Conservation (phyloP, 768 basidiomycete species). For the Agrocybe praecox region DNA sequence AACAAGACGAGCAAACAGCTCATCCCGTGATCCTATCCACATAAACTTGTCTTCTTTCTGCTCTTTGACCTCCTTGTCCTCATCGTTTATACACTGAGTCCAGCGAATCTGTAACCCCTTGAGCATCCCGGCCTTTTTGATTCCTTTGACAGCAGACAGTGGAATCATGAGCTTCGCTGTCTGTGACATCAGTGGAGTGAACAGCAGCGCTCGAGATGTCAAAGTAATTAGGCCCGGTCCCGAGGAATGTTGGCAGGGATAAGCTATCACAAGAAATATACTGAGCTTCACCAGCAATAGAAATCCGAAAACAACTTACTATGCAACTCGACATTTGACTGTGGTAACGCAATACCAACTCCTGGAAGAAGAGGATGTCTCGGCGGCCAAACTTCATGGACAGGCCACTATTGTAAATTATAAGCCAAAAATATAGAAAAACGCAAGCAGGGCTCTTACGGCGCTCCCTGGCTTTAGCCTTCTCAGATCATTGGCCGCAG, state of each 20-base stretch:
- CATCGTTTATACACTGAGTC: conserved; percentile 29
- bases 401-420: conserved; percentile 12
- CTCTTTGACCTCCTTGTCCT: conserved; percentile 28
- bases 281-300: neutral
- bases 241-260: conserved; percentile 58
- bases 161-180: conserved; percentile 48
- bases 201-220: conserved; percentile 48
- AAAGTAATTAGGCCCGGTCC: conserved; percentile 63
- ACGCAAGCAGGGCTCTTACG: conserved; percentile 25
- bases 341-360: conserved; percentile 21
- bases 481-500: conserved; percentile 42
- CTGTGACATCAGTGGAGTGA: conserved; percentile 53
- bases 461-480: conserved; percentile 35
- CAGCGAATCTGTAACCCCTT: conserved; percentile 56
- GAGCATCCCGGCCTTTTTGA: conserved; percentile 58
- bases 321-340: conserved; percentile 25
- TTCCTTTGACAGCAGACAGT: conserved; percentile 47
- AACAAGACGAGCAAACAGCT: conserved; percentile 66
- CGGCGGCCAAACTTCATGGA: conserved; percentile 21
- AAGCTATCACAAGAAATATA: conserved; percentile 44
- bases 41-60: conserved; percentile 55
- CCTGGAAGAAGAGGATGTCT: conserved; percentile 20
- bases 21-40: conserved; percentile 65
- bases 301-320: conserved; percentile 28
- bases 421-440: neutral